Conservation (phyloP, 1,139 yeast genomes). For the Candida sp. region DNA sequence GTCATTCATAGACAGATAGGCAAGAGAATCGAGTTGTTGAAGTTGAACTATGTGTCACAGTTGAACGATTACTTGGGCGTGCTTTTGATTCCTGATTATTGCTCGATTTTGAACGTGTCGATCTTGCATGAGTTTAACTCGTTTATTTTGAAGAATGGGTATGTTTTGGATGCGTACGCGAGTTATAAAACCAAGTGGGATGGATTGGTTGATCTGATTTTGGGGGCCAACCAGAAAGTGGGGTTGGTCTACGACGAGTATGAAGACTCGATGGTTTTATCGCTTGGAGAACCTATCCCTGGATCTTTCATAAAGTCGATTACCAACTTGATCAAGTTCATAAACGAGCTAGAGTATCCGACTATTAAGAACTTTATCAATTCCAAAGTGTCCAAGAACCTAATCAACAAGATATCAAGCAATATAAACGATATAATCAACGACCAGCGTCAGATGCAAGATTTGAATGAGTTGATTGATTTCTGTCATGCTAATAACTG, state of each 20-base stretch:
- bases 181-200: constrained; percentile 16
- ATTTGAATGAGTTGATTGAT: constrained; percentile 27
- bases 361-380: constrained; percentile 29
- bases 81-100: constrained; percentile 25
- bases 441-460: constrained; percentile 19
- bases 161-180: constrained; percentile 9
- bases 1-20: constrained; percentile 14
- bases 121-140: constrained; percentile 16
- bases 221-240: constrained; percentile 13
- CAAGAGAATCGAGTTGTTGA: constrained; percentile 10
- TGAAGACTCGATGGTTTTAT: constrained; percentile 7
- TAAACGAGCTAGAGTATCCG: constrained; percentile 27
- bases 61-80: constrained; percentile 22
- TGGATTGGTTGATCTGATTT: constrained; percentile 12
- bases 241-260: constrained; percentile 14
- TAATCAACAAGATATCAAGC: constrained; percentile 33
- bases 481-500: constrained; percentile 29
- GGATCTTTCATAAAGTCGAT: constrained; percentile 21
- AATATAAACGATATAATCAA: constrained; percentile 29
- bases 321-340: constrained; percentile 30
- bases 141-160: constrained; percentile 15
- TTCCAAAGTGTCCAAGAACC: constrained; percentile 32
- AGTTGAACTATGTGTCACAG: constrained; percentile 14
- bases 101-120: constrained; percentile 18
- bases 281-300: background rate